Conservation (phyloP, 2,329 filamentous ascomycete species). For the Lasiodiplodia gonubiensis region DNA sequence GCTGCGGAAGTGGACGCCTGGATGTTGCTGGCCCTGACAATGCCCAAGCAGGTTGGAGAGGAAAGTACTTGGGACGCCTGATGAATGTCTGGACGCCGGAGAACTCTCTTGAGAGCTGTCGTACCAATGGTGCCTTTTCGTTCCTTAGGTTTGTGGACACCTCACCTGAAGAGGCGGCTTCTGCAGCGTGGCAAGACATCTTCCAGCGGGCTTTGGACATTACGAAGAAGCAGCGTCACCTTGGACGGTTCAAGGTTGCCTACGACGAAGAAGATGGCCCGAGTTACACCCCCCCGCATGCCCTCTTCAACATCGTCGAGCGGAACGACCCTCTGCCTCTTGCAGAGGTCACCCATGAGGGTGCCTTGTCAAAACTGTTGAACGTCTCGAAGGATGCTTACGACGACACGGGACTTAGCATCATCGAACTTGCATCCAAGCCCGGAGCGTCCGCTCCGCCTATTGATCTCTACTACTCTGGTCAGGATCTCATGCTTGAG, state of each 20-base stretch:
- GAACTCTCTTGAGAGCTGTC: conserved; percentile 70
- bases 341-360: conserved; percentile 72
- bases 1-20: conserved; percentile 78
- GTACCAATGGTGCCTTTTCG: conserved; percentile 73
- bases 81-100: conserved; percentile 91
- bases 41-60: conserved; percentile 75
- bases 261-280: conserved; percentile 70
- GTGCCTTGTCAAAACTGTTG: conserved; percentile 75
- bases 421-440: conserved; percentile 80
- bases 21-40: conserved; percentile 77
- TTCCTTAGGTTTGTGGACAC: conserved; percentile 87
- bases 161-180: conserved; percentile 74
- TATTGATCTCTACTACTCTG: conserved; percentile 78
- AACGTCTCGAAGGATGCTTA: conserved; percentile 75
- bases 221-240: conserved; percentile 57
- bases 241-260: conserved; percentile 69
- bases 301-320: conserved; percentile 80
- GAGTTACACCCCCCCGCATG: conserved; percentile 73
- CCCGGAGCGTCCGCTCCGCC: conserved; percentile 85
- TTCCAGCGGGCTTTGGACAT: conserved; percentile 75
- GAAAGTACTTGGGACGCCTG: conserved; percentile 76
- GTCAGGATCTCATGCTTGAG: conserved; percentile 67
- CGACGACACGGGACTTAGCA: conserved; percentile 71
- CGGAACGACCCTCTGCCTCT: conserved; percentile 70
- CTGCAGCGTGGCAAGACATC: conserved; percentile 70